Evolutionary conservation across 331 rosid genomes (phyloP).

Genomic region (Saraca asoca): DNA sequence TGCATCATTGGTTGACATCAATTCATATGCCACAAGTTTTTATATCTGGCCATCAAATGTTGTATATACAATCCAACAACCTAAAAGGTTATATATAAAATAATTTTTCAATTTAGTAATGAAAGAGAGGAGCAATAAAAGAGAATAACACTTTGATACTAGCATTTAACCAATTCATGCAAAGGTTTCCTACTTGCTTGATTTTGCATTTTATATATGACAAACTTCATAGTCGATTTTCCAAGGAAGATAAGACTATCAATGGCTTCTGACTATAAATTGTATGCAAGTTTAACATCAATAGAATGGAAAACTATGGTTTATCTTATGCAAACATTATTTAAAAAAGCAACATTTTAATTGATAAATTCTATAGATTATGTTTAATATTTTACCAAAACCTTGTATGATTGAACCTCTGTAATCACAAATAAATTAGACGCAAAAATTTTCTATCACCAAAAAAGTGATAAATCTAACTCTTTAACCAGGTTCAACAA

Average conservation of each 20-base stretch:
- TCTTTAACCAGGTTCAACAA: no score
- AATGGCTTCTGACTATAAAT: conserved; percentile 15
- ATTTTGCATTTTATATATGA: no score
- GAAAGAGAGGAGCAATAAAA: not conserved
- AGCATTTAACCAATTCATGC: conserved; percentile 11
- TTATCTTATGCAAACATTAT: not conserved
- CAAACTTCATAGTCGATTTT: no score
- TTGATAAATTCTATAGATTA: conserved; percentile 10
- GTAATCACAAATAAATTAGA: conserved; percentile 27
- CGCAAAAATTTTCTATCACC: no score
- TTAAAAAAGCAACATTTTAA: conserved; percentile 8
- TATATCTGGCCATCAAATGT: conserved; percentile 53
- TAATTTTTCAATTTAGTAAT: not conserved
- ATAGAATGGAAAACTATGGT: not conserved
- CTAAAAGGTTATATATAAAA: conserved; percentile 41
- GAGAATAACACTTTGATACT: conserved; percentile 12
- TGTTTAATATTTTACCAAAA: conserved; percentile 10
- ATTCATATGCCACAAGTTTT: conserved; percentile 79
- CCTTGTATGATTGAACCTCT: conserved; percentile 5
- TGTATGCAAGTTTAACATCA: not conserved
- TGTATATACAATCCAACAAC: conserved; percentile 74
- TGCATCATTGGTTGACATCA: conserved; percentile 92
- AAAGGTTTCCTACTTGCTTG: not conserved
- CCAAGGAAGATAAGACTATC: not conserved
- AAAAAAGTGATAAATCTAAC: no score